Percentiles rank a stretch among this genome's conserved stretches.
These are phyloP conservation scores for Canavalia gladiata DNA, from an alignment of 306 rosid genomes.

Conservation along the genomic window DNA sequence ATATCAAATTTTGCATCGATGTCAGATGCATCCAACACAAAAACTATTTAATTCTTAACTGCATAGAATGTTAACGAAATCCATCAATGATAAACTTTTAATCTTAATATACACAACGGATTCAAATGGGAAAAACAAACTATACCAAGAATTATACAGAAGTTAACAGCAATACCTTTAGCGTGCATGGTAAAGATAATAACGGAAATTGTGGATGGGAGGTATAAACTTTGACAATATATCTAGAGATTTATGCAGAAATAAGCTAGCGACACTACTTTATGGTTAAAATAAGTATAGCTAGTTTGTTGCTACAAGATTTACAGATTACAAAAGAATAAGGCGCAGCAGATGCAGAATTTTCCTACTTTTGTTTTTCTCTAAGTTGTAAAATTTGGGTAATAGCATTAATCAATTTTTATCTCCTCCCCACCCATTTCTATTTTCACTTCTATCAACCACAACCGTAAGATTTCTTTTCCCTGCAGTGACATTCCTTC, in stretches of 20 bases:
- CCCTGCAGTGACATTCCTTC: conserved; percentile 7
- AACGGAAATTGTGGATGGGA: background rate
- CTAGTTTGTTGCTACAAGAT: background rate
- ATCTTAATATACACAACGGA: background rate
- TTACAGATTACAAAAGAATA: conserved; percentile 28
- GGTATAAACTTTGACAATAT: background rate
- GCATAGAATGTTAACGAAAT: background rate
- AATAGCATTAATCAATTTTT: conserved; percentile 1
- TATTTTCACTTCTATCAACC: conserved; percentile 29
- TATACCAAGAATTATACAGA: background rate
- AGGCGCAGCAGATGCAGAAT: background rate
- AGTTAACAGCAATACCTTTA: background rate
- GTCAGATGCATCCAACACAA: background rate
- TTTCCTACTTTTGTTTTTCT: background rate
- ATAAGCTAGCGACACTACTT: background rate
- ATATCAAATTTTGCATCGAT: background rate
- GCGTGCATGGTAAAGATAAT: background rate
- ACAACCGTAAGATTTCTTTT: background rate
- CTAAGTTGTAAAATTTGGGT: background rate
- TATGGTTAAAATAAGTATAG: conserved; percentile 13
- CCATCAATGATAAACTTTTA: background rate
- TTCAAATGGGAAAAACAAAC: too few species aligned
- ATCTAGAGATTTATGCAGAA: conserved; percentile 11
- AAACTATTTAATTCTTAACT: background rate
- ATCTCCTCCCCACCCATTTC: conserved; percentile 6